Conservation (phyloP, 164 flowering plant genomes). For the Annona squamosa region DNA sequence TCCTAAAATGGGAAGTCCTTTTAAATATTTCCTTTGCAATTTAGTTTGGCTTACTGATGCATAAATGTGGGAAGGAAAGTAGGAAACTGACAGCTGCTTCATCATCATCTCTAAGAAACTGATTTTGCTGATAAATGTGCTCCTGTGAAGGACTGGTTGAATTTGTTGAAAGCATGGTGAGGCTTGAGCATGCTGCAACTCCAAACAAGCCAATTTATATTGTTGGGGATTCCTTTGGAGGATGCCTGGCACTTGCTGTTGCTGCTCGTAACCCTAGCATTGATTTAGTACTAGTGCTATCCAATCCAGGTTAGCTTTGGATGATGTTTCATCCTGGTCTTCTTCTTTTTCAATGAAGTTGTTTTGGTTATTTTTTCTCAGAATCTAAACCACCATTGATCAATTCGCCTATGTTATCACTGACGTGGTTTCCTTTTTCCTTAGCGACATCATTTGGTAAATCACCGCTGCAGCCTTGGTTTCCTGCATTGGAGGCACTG, state of each 20-base stretch:
- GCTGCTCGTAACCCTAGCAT: slow-evolving; percentile 86
- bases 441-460: slow-evolving; percentile 69
- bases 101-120: too few relatives aligned
- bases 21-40: too few relatives aligned
- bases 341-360: neutral
- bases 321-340: neutral
- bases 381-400: neutral
- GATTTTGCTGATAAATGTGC: slow-evolving; percentile 1
- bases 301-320: slow-evolving; percentile 65
- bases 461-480: slow-evolving; percentile 65
- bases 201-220: slow-evolving; percentile 82
- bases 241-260: slow-evolving; percentile 85
- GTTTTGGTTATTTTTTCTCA: neutral
- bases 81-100: too few relatives aligned
- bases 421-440: slow-evolving; percentile 6
- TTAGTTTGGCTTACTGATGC: too few relatives aligned
- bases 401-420: neutral
- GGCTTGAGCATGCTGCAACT: slow-evolving; percentile 45
- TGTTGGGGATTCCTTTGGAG: slow-evolving; percentile 93
- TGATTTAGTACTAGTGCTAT: slow-evolving; percentile 70
- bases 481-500: slow-evolving; percentile 61
- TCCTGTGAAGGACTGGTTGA: slow-evolving; percentile 48
- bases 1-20: too few relatives aligned
- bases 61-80: too few relatives aligned
- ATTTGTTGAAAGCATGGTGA: slow-evolving; percentile 57